Evolutionary conservation across 768 basidiomycete genomes (phyloP).

Genomic region (Podaxis sp.): DNA sequence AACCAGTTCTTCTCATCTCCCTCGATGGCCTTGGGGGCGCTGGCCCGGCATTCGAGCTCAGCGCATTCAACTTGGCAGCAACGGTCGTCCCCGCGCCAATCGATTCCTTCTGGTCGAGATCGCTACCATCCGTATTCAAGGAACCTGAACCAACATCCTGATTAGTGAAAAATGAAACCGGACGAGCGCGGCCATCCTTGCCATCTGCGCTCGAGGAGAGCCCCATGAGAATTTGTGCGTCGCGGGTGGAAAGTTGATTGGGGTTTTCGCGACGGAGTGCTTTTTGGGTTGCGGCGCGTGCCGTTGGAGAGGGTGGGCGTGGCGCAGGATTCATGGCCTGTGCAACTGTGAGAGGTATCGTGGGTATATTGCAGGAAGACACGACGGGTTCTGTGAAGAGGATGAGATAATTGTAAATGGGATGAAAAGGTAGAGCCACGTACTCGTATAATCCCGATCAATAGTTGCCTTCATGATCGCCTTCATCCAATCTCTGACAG

Average conservation of each 20-base stretch:
- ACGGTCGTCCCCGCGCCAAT: not conserved
- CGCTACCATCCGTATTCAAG: not conserved
- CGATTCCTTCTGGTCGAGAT: slow-evolving; percentile 20
- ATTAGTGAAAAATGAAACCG: slow-evolving; percentile 58
- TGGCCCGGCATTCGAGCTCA: slow-evolving; percentile 1
- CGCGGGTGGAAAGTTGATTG: slow-evolving; percentile 75
- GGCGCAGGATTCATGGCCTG: slow-evolving; percentile 97
- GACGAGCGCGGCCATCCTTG: slow-evolving; percentile 46
- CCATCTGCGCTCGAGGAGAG: slow-evolving; percentile 34
- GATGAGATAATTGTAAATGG: slow-evolving; percentile 3
- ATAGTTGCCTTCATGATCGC: slow-evolving; percentile 99
- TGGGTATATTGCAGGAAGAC: slow-evolving; percentile 95
- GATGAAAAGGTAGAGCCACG: slow-evolving; percentile 25
- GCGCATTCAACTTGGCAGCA: slow-evolving; percentile 11
- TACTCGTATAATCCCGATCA: slow-evolving; percentile 87
- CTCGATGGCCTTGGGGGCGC: slow-evolving; percentile 70
- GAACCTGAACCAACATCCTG: slow-evolving; percentile 29
- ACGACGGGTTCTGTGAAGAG: slow-evolving; percentile 75
- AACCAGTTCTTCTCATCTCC: slow-evolving; percentile 51
- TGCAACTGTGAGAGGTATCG: slow-evolving; percentile 91
- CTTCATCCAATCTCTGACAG: slow-evolving; percentile 99
- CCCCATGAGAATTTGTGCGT: slow-evolving; percentile 77
- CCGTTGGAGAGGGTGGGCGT: slow-evolving; percentile 88
- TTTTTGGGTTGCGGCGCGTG: slow-evolving; percentile 85
- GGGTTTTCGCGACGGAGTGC: slow-evolving; percentile 85